Conservation (phyloP, 495 filamentous ascomycete genomes). For the Daldinia childiae region DNA sequence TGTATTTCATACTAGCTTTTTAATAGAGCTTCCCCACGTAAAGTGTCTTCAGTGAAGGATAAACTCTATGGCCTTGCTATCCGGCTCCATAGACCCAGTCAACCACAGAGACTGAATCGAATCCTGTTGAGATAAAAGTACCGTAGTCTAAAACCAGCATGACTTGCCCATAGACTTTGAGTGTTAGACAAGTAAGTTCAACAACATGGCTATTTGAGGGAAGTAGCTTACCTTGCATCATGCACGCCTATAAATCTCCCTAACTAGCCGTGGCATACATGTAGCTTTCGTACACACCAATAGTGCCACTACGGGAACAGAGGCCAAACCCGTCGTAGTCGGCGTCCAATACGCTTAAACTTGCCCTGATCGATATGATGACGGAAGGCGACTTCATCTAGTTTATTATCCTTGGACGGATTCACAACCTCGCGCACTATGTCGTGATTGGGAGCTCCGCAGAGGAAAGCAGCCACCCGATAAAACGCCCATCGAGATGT, state of each 20-base stretch:
- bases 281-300: no score
- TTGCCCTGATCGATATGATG: conserved; percentile 53
- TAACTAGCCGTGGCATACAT: no score
- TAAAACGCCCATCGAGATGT: conserved; percentile 63
- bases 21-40: neutral
- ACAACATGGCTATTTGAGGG: neutral
- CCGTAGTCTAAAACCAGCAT: no score
- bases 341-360: conserved; percentile 50
- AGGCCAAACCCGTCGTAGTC: conserved; percentile 55
- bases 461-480: conserved; percentile 52
- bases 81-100: no score
- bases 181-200: neutral
- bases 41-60: neutral
- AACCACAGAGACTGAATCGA: no score
- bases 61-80: neutral
- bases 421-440: conserved; percentile 61
- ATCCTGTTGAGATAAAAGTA: no score
- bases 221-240: neutral
- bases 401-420: conserved; percentile 58
- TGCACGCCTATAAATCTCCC: no score
- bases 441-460: conserved; percentile 41
- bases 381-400: conserved; percentile 57
- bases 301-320: conserved; percentile 40
- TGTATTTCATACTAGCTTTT: no score
- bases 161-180: no score